Evolutionary conservation across 2,329 filamentous ascomycete genomes (phyloP), one percentile per base, ranked within the genome.

Genomic region (Fusarium miscanthi): DNA sequence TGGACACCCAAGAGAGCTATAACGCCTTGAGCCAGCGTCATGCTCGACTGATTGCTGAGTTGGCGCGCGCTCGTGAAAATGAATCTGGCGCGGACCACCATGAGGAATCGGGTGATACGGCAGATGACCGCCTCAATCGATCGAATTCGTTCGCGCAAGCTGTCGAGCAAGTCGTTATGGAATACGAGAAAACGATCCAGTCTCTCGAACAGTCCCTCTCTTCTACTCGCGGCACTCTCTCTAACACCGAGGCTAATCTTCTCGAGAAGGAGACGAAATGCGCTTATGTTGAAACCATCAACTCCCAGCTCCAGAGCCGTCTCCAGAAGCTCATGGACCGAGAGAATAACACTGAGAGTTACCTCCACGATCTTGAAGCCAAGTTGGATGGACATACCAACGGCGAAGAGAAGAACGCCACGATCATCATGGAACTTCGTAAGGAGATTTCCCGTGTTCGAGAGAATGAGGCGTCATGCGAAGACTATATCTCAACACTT

Each of bases 131-230:
- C 59, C 84, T 98, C 72, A 97, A 98, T 80, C 91, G 96, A 43
- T 99, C 97, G 23, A 97, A 97, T 80, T 97, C 94, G 1, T 98
- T 99, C 79, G 95, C 95, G 3, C 93, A 97, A 80, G 95, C 95
- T 33, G 95, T 99, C 25, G 96, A 99, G 78, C 93, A 97, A 78
- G 94, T 99, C 27, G 94, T 99, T 6, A 85, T 98, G 53, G 96
- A 99, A 82, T 99, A 99, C 80, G 97, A 99, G 81, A 98, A 97
- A 87, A 99, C 97, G 0, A 99, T 99, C 54, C 95, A 98, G 80
- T 92, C 90, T 59, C 88, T 99, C 21, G 96, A 99, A 81, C 91
- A 94, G 56, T 98, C 95, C 4, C 88, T 99, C 19, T 95, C 95
- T 1, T 96, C 91, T 78, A 98, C 96, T 3, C 90, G 96, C 63